Base-by-base conservation (phyloP, 208 protist species). In the Spongospora subterranea region DNA sequence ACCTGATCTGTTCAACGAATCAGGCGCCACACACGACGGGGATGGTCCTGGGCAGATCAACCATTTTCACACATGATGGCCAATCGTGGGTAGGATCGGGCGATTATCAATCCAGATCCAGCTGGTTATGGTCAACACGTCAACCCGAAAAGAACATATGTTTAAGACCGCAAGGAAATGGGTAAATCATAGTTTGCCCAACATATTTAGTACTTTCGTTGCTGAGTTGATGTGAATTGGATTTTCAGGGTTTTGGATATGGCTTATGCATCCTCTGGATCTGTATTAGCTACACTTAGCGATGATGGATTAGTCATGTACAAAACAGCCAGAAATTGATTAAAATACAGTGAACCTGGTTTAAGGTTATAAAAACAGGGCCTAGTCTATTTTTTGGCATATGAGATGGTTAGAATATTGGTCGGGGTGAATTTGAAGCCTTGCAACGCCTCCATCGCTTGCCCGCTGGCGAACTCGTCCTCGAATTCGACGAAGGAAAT, bases 401-500 rank as follows among this genome's bases (percentile, higher is more conserved):
- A 92, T 0, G 88, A 65, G 65, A 92, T 88, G 40, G 89, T 54
- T 71, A 92, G 89, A 6, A 46, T 40, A 53, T 92, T 82, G 0
- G 54, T 88, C 17, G 91, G 91, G 38, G 91, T 92, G 88, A 92
- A 88, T 54, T 92, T 92, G 88, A 92, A 92, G 40, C 43, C 66
- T 71, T 96, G 93, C 77, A 96, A 89, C 53, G 77, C 66, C 35
- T 39, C 46, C 95, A 95, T 95, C 45, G 95, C 95, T 32, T 93
- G 76, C 60, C 50, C 93, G 29, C 92, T 54, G 71, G 94, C 88
- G 32, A 90, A 91, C 20, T 95, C 94, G 76, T 90, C 71, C 29
- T 95, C 92, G 90, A 94, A 96, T 77, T 95, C 94, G 40, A 95
- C 93, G 88, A 96, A 96, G 0, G 94, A 94, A 60, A 96, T 93